Conservation (phyloP, 2,329 filamentous ascomycete species). For the Fusarium siculi region DNA sequence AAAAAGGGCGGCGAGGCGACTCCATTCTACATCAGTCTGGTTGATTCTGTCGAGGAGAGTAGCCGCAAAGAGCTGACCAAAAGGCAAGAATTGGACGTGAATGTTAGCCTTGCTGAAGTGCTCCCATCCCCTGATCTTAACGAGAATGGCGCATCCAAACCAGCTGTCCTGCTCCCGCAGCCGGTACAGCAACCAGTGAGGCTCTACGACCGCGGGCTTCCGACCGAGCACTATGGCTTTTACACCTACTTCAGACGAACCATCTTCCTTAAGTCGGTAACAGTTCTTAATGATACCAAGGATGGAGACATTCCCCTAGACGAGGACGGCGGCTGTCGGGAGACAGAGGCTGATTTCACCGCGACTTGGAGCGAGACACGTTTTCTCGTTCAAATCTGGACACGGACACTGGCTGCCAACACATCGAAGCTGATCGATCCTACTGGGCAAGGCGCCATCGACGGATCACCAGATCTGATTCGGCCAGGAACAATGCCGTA, state of each 20-base stretch:
- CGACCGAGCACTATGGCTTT: constrained; percentile 91
- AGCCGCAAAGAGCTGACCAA: constrained; percentile 42
- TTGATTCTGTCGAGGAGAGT: constrained; percentile 58
- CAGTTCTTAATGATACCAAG: constrained; percentile 57
- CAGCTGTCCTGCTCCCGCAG: constrained; percentile 77
- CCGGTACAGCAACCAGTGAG: constrained; percentile 81
- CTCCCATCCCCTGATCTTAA: constrained; percentile 73
- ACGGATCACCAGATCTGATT: constrained; percentile 46
- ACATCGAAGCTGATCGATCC: constrained; percentile 53
- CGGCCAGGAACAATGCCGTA: constrained; percentile 71
- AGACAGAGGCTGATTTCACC: constrained; percentile 64
- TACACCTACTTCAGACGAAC: constrained; percentile 92
- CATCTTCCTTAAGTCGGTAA: constrained; percentile 78
- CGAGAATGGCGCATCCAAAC: constrained; percentile 76
- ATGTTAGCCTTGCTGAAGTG: constrained; percentile 49
- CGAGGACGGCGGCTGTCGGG: constrained; percentile 63
- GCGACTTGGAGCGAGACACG: constrained; percentile 70
- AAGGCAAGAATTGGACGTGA: constrained; percentile 36
- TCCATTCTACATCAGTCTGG: constrained; percentile 85
- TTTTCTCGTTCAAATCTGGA: constrained; percentile 75
- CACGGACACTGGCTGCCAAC: constrained; percentile 57
- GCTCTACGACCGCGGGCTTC: constrained; percentile 83
- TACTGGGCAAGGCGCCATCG: constrained; percentile 44
- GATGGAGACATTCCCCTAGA: constrained; percentile 60
- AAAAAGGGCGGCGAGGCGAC: constrained; percentile 86